Evolutionary conservation across 352 stramenopile genomes (phyloP), one percentile per base, ranked within the genome.

Genomic region (Thalassiosira sp.): DNA sequence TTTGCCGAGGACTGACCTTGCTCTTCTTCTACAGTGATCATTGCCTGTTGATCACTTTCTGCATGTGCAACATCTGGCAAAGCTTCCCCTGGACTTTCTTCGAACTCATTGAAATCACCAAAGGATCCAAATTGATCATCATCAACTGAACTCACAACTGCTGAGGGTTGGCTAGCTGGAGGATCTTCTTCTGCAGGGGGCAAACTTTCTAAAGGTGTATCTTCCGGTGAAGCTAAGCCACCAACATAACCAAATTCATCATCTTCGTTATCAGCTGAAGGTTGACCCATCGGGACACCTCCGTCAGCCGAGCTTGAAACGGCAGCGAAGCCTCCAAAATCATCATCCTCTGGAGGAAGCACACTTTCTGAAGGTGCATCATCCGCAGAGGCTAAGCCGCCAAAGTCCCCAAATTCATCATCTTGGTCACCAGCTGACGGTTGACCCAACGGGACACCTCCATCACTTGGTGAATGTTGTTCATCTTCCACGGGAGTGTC

Each of bases 41-140:
- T 3, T 28, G 45, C 20, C 10, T 28, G n/a, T 8, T 3, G 45
- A n/a, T 28, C n/a, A 28, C 20, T 28, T 13, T 3, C 11, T 53
- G 2, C 45, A 3, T 13, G 2, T 27, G 45, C 2, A n/a, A n/a
- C n/a, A n/a, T n/a, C n/a, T n/a, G n/a, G n/a, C n/a, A n/a, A n/a
- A n/a, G n/a, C n/a, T n/a, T n/a, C n/a, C n/a, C n/a, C n/a, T 25
- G 45, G 7, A 18, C 24, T 15, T 11, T 40, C 49, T 5, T 59
- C 37, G 18, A 46, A 54, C 11, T 31, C 16, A 3, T 59, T 15
- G 16, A 63, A 51, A 63, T 54, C 64, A 56, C 64, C 64, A 48
- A 70, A 70, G n/a, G n/a, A n/a, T n/a, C n/a, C n/a, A n/a, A n/a
- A n/a, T n/a, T n/a, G n/a, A n/a, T 64, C 35, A 24, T 52, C 56